Conservation (phyloP, 2,329 filamentous ascomycete genomes). For the Cladosporium sp. region DNA sequence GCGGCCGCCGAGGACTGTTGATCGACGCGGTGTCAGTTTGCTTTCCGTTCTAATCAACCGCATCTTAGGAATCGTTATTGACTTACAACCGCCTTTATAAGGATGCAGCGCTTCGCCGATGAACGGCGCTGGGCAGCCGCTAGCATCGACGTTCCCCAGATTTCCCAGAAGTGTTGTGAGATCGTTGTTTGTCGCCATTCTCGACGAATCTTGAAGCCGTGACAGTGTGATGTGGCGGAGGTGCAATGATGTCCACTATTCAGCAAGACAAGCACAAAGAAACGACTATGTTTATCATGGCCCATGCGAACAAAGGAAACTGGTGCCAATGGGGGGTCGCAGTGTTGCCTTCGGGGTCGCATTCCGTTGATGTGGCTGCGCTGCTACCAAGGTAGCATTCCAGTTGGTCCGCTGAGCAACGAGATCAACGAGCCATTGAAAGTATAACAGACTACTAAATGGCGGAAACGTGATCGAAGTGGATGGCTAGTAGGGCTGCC, state of each 20-base stretch:
- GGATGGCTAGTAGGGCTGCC: background rate
- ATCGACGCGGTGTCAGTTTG: background rate
- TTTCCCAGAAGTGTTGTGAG: slow-evolving; percentile 22
- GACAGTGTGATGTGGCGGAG: background rate
- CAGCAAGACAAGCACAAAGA: background rate
- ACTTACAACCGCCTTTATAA: slow-evolving; percentile 32
- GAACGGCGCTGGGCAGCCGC: slow-evolving; percentile 33
- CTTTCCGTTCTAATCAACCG: background rate
- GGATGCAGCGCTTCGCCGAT: slow-evolving; percentile 31
- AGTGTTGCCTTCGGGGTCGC: background rate
- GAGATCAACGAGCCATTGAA: background rate
- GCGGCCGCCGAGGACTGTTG: slow-evolving; percentile 28
- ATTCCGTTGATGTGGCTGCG: background rate
- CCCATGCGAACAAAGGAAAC: too few species aligned
- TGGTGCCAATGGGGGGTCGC: background rate
- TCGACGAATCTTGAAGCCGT: background rate
- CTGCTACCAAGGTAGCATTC: background rate
- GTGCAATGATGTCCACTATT: background rate
- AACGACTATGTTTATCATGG: background rate
- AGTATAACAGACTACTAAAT: background rate
- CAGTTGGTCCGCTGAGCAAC: background rate
- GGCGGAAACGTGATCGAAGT: background rate
- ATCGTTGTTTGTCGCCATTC: slow-evolving; percentile 16
- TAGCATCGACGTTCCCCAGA: slow-evolving; percentile 27
- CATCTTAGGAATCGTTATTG: background rate